Evolutionary conservation across 1,139 yeast species (phyloP).

Genomic region (Protomyces pachydermus): DNA sequence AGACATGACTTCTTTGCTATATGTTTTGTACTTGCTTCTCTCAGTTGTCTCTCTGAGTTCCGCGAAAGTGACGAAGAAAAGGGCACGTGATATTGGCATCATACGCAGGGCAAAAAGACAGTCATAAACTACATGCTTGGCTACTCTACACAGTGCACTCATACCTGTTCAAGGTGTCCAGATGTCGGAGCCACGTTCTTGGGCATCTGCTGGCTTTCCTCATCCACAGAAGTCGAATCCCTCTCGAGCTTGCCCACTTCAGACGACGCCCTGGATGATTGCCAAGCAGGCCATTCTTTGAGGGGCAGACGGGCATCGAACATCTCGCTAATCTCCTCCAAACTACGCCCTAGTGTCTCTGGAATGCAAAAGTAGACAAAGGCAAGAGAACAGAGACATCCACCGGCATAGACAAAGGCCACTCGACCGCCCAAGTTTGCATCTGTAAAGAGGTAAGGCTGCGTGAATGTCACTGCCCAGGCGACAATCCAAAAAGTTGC

Average conservation of each 20-base stretch:
- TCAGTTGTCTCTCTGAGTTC: background rate
- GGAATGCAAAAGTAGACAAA: slow-evolving; percentile 62
- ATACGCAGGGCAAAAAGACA: background rate
- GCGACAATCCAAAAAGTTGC: slow-evolving; percentile 41
- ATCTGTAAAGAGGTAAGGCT: slow-evolving; percentile 48
- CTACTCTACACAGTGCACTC: background rate
- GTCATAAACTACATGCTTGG: background rate
- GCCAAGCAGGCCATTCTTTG: slow-evolving; percentile 12
- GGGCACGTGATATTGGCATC: background rate
- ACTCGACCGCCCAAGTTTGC: slow-evolving; percentile 39
- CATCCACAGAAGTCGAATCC: background rate
- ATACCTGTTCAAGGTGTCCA: background rate
- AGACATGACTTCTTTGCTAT: background rate
- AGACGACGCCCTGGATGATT: background rate
- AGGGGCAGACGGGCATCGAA: slow-evolving; percentile 31
- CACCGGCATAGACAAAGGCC: slow-evolving; percentile 70
- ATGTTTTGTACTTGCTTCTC: background rate
- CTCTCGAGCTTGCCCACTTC: background rate
- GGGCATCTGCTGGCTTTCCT: background rate
- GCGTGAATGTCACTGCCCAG: slow-evolving; percentile 46
- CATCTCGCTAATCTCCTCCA: slow-evolving; percentile 65
- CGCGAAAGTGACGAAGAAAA: background rate
- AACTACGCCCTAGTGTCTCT: slow-evolving; percentile 65
- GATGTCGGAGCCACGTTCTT: background rate
- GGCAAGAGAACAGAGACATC: slow-evolving; percentile 45